A percentile compares a stretch with the other conserved stretches of the same genome.
Conservation (phyloP, 1,139 yeast species). For the Spencermartinsiella ligniputridi region DNA sequence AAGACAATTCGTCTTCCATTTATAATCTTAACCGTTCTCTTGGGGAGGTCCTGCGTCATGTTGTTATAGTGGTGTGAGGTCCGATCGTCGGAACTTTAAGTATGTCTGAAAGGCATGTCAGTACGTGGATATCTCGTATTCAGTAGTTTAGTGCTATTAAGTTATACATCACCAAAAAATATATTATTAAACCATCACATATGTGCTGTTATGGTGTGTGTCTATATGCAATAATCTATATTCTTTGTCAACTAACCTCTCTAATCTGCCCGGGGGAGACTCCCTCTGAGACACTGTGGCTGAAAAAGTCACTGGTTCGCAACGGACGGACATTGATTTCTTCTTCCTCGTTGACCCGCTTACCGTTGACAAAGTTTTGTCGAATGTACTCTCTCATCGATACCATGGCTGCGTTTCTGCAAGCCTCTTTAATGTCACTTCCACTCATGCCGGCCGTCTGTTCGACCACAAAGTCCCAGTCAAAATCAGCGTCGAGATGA, state of each 20-base stretch:
- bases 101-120: too few relatives aligned
- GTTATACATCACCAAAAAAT: too few relatives aligned
- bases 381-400: slow-evolving; percentile 81
- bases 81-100: too few relatives aligned
- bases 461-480: slow-evolving; percentile 54
- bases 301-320: slow-evolving; percentile 36
- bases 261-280: not conserved
- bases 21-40: slow-evolving; percentile 12
- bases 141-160: too few relatives aligned
- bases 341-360: slow-evolving; percentile 23
- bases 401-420: slow-evolving; percentile 88
- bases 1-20: slow-evolving; percentile 67
- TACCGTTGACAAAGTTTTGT: slow-evolving; percentile 30
- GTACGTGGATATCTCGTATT: too few relatives aligned
- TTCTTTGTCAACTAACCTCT: not conserved
- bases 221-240: too few relatives aligned
- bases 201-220: too few relatives aligned
- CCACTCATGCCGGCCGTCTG: slow-evolving; percentile 80
- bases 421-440: slow-evolving; percentile 83
- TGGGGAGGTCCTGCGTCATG: not conserved
- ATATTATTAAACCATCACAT: too few relatives aligned
- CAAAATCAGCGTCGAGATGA: slow-evolving; percentile 50
- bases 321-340: slow-evolving; percentile 38
- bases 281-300: slow-evolving; percentile 23
- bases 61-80: too few relatives aligned